Percentiles rank a stretch among this genome's conserved stretches.
These are phyloP conservation scores for Colletotrichum sp. DNA, from an alignment of 2,329 filamentous ascomycete genomes.

Conservation along the genomic window DNA sequence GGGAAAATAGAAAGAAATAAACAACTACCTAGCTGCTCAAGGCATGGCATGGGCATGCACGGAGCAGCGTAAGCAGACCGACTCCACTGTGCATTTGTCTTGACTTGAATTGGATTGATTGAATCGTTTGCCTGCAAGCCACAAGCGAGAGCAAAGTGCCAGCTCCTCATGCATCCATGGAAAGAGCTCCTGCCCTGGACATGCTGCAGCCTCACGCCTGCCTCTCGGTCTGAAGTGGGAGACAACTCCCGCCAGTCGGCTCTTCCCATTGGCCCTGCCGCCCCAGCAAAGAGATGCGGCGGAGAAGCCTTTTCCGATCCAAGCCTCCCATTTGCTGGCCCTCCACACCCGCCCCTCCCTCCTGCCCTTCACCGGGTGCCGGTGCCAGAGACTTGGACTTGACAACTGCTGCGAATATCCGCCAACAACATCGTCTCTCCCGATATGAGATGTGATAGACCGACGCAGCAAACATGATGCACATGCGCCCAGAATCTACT, in stretches of 20 bases:
- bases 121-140: neutral
- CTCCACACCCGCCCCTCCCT: neutral
- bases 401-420: conserved; percentile 18
- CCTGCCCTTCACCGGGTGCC: conserved; percentile 17
- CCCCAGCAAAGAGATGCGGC: neutral
- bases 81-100: neutral
- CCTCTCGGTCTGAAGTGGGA: neutral
- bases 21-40: neutral
- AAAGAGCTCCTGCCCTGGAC: neutral
- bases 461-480: neutral
- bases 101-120: neutral
- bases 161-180: neutral
- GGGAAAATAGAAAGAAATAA: neutral
- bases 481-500: neutral
- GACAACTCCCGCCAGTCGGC: neutral
- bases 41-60: neutral
- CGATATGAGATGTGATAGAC: conserved; percentile 15
- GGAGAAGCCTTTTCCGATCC: conserved; percentile 8
- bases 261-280: conserved; percentile 3
- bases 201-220: neutral
- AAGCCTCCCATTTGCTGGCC: conserved; percentile 6
- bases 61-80: neutral
- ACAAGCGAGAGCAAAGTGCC: neutral
- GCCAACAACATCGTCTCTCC: conserved; percentile 13
- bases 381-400: conserved; percentile 21